phyloP scores from a whole-genome alignment of 805 yeast genomes.

The Zygosaccharomyces bailii region DNA sequence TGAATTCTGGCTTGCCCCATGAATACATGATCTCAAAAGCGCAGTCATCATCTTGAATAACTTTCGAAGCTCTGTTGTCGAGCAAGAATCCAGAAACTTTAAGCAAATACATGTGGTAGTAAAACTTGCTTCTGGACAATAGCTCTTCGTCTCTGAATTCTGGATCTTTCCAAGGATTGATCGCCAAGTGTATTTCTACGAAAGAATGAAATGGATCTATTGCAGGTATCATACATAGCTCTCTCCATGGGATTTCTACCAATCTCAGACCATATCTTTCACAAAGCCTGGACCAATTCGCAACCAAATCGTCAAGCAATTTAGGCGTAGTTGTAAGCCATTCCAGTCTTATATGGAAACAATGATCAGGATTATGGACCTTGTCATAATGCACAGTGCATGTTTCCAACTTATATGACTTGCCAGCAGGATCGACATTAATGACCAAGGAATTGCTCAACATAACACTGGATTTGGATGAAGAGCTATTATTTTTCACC shows the following conservation, averaged over 20 bases:
- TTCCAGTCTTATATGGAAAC: constrained; percentile 85
- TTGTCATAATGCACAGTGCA: constrained; percentile 84
- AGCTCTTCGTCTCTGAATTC: constrained; percentile 46
- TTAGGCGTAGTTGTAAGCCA: constrained; percentile 92
- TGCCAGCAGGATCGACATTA: constrained; percentile 69
- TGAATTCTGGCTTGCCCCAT: constrained; percentile 86
- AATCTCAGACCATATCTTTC: constrained; percentile 77
- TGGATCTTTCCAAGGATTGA: constrained; percentile 68
- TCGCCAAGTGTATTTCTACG: constrained; percentile 59
- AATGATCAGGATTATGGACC: constrained; percentile 91
- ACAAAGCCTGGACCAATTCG: constrained; percentile 75
- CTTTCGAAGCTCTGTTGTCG: constrained; percentile 73
- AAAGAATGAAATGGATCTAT: constrained; percentile 87
- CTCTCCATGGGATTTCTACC: constrained; percentile 91
- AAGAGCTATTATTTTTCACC: constrained; percentile 3
- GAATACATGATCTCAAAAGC: constrained; percentile 72
- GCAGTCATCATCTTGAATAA: constrained; percentile 46
- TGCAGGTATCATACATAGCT: constrained; percentile 69
- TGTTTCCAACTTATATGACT: constrained; percentile 74
- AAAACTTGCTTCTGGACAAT: constrained; percentile 53
- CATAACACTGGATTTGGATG: constrained; percentile 41
- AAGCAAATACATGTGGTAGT: constrained; percentile 73
- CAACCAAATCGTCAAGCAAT: constrained; percentile 72
- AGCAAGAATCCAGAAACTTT: constrained; percentile 69
- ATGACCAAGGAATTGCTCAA: constrained; percentile 63